phyloP scores from a whole-genome alignment of 2,329 filamentous ascomycete genomes.

The Colletotrichum nymphaeae region DNA sequence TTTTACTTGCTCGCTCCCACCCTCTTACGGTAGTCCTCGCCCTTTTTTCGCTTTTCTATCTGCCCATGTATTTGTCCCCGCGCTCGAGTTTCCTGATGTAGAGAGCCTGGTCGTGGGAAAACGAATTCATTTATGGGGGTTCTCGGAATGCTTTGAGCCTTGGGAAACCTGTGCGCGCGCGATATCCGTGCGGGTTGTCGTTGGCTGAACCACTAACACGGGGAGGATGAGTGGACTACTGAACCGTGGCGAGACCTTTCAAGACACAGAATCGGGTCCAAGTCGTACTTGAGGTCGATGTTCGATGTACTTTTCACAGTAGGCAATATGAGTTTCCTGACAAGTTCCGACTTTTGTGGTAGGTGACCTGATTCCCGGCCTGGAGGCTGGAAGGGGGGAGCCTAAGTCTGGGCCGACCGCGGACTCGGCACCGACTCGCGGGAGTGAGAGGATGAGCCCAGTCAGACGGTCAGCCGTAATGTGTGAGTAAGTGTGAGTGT shows the following conservation, averaged over 20 bases:
- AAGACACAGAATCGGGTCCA: background rate
- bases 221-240: background rate
- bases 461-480: background rate
- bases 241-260: background rate
- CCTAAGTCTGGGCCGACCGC: conserved; percentile 1
- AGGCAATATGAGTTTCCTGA: background rate
- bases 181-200: conserved; percentile 7
- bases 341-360: background rate
- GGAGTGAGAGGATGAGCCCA: background rate
- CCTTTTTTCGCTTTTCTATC: no score
- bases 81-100: conserved; percentile 24
- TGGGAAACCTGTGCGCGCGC: background rate
- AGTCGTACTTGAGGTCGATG: background rate
- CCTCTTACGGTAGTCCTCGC: conserved; percentile 8
- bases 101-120: background rate
- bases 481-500: background rate
- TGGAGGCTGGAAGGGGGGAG: background rate
- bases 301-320: background rate
- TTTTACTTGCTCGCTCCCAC: conserved; percentile 29
- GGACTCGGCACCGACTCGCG: conserved; percentile 4
- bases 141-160: background rate
- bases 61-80: background rate
- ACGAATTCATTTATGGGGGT: background rate
- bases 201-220: background rate
- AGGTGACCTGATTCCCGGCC: background rate